Percentiles rank a stretch among this genome's conserved stretches.
Evolutionary conservation across 257 asterid genomes (phyloP).

Genomic region (Pogostemon cablin): DNA sequence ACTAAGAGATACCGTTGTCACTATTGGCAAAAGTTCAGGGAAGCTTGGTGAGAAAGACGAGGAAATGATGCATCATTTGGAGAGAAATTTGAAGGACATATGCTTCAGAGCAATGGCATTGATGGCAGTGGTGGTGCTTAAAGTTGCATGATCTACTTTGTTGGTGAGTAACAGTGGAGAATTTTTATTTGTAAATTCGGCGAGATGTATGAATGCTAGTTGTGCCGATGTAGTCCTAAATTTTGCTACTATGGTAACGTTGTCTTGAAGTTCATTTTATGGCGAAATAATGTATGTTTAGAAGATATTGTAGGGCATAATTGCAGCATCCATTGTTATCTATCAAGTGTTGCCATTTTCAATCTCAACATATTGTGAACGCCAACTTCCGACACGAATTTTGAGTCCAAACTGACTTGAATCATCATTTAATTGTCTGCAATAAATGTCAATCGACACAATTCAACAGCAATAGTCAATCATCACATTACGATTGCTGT

Average conservation of each 20-base stretch:
- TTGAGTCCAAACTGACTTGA: too few relatives aligned
- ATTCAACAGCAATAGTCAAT: too few relatives aligned
- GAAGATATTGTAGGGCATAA: too few relatives aligned
- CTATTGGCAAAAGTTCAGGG: conserved; percentile 54
- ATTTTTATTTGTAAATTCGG: conserved; percentile 24
- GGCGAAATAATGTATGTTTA: too few relatives aligned
- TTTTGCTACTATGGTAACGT: conserved; percentile 16
- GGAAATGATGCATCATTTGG: conserved; percentile 64
- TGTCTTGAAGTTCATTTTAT: not conserved
- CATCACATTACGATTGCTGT: too few relatives aligned
- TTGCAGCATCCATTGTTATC: too few relatives aligned
- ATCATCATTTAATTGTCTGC: too few relatives aligned
- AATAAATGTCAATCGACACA: too few relatives aligned
- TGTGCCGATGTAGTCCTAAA: conserved; percentile 11
- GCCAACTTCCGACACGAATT: too few relatives aligned
- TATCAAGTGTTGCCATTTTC: too few relatives aligned
- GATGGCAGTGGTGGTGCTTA: conserved; percentile 63
- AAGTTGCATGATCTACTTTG: conserved; percentile 48
- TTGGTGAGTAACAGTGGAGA: not conserved
- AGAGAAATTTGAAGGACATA: conserved; percentile 60
- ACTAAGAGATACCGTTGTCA: conserved; percentile 68
- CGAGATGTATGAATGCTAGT: conserved; percentile 6
- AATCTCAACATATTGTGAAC: too few relatives aligned
- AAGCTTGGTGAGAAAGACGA: conserved; percentile 48
- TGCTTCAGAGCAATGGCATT: conserved; percentile 63